Conservation (phyloP, 306 rosid species). For the Pachyrhizus erosus region DNA sequence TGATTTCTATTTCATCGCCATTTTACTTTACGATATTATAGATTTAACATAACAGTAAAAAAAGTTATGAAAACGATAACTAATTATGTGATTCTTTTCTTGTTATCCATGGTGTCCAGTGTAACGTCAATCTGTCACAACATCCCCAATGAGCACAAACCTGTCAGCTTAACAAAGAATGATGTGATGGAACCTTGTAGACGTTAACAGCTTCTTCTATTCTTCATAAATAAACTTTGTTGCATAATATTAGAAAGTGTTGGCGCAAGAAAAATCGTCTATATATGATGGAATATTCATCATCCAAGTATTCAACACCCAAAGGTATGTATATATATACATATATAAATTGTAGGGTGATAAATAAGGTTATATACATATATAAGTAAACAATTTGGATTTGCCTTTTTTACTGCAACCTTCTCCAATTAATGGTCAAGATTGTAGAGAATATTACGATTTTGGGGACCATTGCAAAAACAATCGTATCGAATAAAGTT, state of each 20-base stretch:
- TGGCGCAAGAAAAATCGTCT: background rate
- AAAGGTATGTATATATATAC: background rate
- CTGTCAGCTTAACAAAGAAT: conserved; percentile 49
- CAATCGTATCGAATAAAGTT: conserved; percentile 9
- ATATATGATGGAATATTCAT: background rate
- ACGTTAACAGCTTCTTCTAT: background rate
- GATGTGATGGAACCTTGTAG: conserved; percentile 64
- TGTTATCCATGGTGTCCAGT: conserved; percentile 44
- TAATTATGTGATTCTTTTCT: conserved; percentile 52
- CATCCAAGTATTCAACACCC: background rate
- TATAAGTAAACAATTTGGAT: background rate
- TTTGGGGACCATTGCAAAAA: conserved; percentile 18
- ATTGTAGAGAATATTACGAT: conserved; percentile 11
- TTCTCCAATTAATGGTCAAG: background rate
- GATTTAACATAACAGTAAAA: conserved; percentile 45
- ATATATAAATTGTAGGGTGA: background rate
- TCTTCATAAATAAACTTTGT: background rate
- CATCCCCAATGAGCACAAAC: conserved; percentile 49
- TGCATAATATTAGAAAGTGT: background rate
- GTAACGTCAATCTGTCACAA: conserved; percentile 64
- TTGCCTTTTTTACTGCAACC: background rate
- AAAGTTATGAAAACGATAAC: conserved; percentile 47
- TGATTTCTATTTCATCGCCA: conserved; percentile 13
- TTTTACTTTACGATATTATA: background rate
- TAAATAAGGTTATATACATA: conserved; percentile 1